Conservation (phyloP, 768 basidiomycete species). For the Panus rudis region DNA sequence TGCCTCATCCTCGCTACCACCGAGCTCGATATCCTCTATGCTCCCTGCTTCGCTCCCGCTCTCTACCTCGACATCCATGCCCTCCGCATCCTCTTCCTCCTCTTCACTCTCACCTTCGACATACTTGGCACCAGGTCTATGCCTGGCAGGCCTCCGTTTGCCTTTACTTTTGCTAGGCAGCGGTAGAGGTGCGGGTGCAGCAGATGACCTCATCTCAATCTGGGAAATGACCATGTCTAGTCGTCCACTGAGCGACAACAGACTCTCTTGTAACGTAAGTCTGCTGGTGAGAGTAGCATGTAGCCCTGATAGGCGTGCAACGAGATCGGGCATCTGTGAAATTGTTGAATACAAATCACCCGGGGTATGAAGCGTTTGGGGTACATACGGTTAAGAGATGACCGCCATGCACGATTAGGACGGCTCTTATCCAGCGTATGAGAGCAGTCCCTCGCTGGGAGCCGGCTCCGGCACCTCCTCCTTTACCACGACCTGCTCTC, state of each 20-base stretch:
- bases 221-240: constrained; percentile 93
- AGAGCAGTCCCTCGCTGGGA: constrained; percentile 67
- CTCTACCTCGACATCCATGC: constrained; percentile 53
- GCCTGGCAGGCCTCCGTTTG: constrained; percentile 27
- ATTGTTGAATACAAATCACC: constrained; percentile 2
- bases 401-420: constrained; percentile 79
- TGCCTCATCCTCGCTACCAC: constrained; percentile 51
- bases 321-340: constrained; percentile 83
- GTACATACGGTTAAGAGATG: constrained; percentile 87
- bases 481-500: constrained; percentile 65
- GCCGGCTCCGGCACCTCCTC: constrained; percentile 73
- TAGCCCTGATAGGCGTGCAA: constrained; percentile 77
- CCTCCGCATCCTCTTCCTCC: constrained; percentile 47
- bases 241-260: constrained; percentile 81
- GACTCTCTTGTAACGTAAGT: constrained; percentile 73
- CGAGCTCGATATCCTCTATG: constrained; percentile 72
- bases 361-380: constrained; percentile 1
- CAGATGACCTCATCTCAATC: constrained; percentile 81
- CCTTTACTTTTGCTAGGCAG: constrained; percentile 28
- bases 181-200: constrained; percentile 49
- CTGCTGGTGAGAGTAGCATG: constrained; percentile 78
- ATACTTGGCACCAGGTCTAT: constrained; percentile 42
- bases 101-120: constrained; percentile 79
- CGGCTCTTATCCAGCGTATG: constrained; percentile 73
- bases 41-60: constrained; percentile 66